Evolutionary conservation across 2,329 filamentous ascomycete species (phyloP), one percentile per base, ranked within the genome.

Genomic region (Fusarium proliferatum): DNA sequence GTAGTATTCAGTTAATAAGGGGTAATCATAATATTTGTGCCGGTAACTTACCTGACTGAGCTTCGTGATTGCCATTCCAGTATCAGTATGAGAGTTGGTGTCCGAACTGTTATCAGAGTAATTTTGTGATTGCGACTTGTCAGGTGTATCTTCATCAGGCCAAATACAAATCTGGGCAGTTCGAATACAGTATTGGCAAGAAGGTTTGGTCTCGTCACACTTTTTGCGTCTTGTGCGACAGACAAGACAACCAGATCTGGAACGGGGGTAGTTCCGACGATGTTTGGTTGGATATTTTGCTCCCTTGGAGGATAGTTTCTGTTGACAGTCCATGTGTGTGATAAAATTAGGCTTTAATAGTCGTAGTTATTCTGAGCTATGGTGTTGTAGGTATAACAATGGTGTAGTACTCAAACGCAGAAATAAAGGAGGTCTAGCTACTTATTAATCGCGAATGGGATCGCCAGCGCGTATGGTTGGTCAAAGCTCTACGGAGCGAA

Each of bases 281-380:
- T 46, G 43, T 19, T 46, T 46, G 11, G 43, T 46, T 0, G 43
- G 43, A 26, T 19, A 46, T 46, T 12, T 17, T 26, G 43, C 23
- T 46, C 23, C 43, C 23, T 46, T 30, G 30, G 11, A 4, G 30
- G 30, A 30, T 30, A 2, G 1, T 3, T 30, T 30, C 30, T 30
- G 30, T 30, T 30, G 43, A 23, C 23, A 6, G 11, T 26, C 43
- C 43, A 46, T 46, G 3, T 19, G 16, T 6, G 0, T 26, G 19
- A 12, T 1, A 9, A 12, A 13, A 2, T 13, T 6, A 19, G 23
- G 5, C 7, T 45, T 26, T 3, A 4, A 26, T 19, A 12, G 8
- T 13, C 4, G 16, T 42, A 10, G 2, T 13, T 13, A 13, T 19
- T 45, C 4, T 13, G 3, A 26, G 17, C 4, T 9, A 13, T 7